Conservation (phyloP, 176 grass and related monocot genomes). For the Triticum monococcum region DNA sequence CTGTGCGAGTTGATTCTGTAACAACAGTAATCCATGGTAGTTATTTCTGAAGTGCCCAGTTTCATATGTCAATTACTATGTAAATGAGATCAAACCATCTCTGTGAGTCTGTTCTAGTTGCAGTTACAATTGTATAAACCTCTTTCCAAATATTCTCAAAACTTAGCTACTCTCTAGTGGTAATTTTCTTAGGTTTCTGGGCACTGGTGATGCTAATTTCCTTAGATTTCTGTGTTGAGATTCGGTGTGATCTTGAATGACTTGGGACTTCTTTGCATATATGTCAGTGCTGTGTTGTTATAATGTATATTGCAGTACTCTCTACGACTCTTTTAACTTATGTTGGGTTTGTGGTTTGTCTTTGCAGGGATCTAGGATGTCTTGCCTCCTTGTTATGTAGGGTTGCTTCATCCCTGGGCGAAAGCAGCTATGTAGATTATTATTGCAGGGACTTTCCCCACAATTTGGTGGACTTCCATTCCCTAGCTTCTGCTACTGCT, state of each 20-base stretch:
- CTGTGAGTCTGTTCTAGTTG: neutral
- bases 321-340: neutral
- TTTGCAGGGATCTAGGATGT: conserved; percentile 73
- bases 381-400: conserved; percentile 72
- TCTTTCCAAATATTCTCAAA: conserved; percentile 12
- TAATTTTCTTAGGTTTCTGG: conserved; percentile 1
- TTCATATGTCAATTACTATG: neutral
- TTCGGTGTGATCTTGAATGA: conserved; percentile 13
- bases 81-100: conserved; percentile 13
- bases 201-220: neutral
- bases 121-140: neutral
- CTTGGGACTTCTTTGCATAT: neutral
- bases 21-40: neutral
- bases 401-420: conserved; percentile 68
- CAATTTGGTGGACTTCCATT: conserved; percentile 58
- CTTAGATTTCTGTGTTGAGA: conserved; percentile 15
- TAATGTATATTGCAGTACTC: neutral
- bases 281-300: conserved; percentile 15
- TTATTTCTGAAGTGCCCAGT: neutral
- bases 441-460: conserved; percentile 85
- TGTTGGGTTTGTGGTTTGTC: conserved; percentile 23
- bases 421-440: conserved; percentile 73
- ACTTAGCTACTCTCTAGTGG: conserved; percentile 1
- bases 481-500: conserved; percentile 37
- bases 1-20: neutral